Conservation (phyloP, 371 early-diverging fungal genomes). For the Lichtheimia ramosa region DNA sequence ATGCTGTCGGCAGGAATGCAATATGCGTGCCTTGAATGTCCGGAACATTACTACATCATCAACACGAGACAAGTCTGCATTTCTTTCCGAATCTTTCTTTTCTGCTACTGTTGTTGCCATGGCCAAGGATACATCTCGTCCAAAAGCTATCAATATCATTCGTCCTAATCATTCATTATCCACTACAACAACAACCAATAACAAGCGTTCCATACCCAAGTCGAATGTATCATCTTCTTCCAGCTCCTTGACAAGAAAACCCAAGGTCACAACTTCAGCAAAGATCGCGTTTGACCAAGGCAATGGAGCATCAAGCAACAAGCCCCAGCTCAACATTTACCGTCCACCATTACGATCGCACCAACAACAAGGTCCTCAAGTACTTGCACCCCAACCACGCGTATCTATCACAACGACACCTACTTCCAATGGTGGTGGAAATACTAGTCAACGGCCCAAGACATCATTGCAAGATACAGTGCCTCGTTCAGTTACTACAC, state of each 20-base stretch:
- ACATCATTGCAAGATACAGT: not conserved
- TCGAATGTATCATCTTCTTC: no score
- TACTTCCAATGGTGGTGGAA: not conserved
- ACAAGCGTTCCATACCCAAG: constrained; percentile 1
- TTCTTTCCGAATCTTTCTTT: not conserved
- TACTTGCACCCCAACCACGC: not conserved
- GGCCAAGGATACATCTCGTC: constrained; percentile 8
- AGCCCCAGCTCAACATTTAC: constrained; percentile 10
- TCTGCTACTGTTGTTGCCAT: constrained; percentile 4
- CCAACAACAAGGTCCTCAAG: no score
- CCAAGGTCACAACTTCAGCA: constrained; percentile 11
- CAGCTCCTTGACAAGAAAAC: constrained; percentile 8
- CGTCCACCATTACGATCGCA: constrained; percentile 7
- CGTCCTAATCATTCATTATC: constrained; percentile 15
- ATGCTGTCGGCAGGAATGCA: no score
- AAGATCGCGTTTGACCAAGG: constrained; percentile 6
- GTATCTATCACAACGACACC: not conserved
- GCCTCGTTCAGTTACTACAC: not conserved
- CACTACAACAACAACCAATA: not conserved
- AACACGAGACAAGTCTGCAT: no score
- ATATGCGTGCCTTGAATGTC: no score
- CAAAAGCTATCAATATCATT: constrained; percentile 19
- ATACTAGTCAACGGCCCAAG: no score
- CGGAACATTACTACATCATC: no score
- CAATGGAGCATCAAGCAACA: not conserved